Conservation (phyloP, 148 eudicot species). For the Amaranthus hypochondriacus region DNA sequence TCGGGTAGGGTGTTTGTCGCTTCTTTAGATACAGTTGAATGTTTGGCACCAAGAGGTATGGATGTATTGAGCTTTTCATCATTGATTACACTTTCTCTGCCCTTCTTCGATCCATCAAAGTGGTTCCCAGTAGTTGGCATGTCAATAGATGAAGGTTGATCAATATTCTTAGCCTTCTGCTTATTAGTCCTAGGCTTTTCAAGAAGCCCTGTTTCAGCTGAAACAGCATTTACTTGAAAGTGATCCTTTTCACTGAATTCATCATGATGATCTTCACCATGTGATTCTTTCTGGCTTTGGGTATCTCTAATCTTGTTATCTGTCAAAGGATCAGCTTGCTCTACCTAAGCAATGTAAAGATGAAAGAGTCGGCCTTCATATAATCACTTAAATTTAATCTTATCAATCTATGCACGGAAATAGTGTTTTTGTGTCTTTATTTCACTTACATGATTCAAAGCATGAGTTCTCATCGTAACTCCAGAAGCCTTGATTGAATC, state of each 20-base stretch:
- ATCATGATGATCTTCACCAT: neutral
- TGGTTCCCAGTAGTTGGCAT: slow-evolving; percentile 16
- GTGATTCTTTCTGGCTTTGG: neutral
- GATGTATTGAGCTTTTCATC: slow-evolving; percentile 16
- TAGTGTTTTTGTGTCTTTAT: neutral
- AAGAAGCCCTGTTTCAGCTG: slow-evolving; percentile 15
- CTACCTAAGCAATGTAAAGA: neutral
- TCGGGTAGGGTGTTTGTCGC: slow-evolving; percentile 13
- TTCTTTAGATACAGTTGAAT: slow-evolving; percentile 20
- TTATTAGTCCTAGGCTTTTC: slow-evolving; percentile 20
- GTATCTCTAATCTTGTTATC: neutral
- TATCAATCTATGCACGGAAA: neutral
- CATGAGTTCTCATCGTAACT: neutral
- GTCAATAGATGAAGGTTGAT: slow-evolving; percentile 25
- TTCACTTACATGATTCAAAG: neutral
- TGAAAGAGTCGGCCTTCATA: neutral
- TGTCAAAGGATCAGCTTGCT: slow-evolving; percentile 2
- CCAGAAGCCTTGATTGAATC: slow-evolving; percentile 2
- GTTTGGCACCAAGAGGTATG: slow-evolving; percentile 14
- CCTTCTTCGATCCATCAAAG: slow-evolving; percentile 10
- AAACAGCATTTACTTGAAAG: slow-evolving; percentile 22
- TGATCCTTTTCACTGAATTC: neutral
- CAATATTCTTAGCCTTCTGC: slow-evolving; percentile 26
- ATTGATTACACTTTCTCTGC: slow-evolving; percentile 17
- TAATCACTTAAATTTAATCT: too few species aligned